Evolutionary conservation across 805 yeast genomes (phyloP).

Genomic region (Priceomyces melissophilus): DNA sequence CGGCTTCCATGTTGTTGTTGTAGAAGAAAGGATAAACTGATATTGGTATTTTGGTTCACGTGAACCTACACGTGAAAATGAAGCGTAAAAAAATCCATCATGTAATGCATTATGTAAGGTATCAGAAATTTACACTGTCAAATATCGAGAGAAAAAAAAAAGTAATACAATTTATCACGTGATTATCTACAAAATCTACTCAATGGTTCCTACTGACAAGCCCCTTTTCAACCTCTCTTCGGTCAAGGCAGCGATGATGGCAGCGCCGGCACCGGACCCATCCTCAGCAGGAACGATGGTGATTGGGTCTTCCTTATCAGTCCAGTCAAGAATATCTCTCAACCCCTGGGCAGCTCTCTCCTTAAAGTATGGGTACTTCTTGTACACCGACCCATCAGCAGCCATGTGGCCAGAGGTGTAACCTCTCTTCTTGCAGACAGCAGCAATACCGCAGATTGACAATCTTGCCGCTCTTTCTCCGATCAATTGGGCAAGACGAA

Average conservation of each 20-base stretch:
- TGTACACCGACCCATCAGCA: slow-evolving; percentile 95
- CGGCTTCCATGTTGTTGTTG: too few relatives aligned
- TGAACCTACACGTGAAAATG: too few relatives aligned
- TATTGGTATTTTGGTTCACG: too few relatives aligned
- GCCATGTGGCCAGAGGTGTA: slow-evolving; percentile 81
- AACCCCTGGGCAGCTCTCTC: slow-evolving; percentile 85
- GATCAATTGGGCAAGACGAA: slow-evolving; percentile 78
- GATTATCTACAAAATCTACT: too few relatives aligned
- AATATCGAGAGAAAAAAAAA: too few relatives aligned
- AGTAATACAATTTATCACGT: too few relatives aligned
- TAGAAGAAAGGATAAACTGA: too few relatives aligned
- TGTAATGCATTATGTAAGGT: too few relatives aligned
- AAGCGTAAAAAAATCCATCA: too few relatives aligned
- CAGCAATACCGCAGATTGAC: slow-evolving; percentile 93
- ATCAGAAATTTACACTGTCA: too few relatives aligned
- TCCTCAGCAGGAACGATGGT: slow-evolving; percentile 90
- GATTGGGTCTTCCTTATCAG: slow-evolving; percentile 68
- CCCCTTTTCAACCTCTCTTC: slow-evolving; percentile 72
- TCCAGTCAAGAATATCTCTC: slow-evolving; percentile 87
- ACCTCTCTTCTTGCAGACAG: slow-evolving; percentile 83
- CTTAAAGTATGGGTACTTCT: slow-evolving; percentile 89
- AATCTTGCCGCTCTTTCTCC: slow-evolving; percentile 93
- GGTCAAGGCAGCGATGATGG: slow-evolving; percentile 93
- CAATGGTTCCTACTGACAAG: slow-evolving; percentile 54
- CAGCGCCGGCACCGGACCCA: slow-evolving; percentile 99